These are phyloP conservation scores for Verticillium zaregamsianum DNA, from an alignment of 2,329 filamentous ascomycete genomes.

Conservation along the genomic window DNA sequence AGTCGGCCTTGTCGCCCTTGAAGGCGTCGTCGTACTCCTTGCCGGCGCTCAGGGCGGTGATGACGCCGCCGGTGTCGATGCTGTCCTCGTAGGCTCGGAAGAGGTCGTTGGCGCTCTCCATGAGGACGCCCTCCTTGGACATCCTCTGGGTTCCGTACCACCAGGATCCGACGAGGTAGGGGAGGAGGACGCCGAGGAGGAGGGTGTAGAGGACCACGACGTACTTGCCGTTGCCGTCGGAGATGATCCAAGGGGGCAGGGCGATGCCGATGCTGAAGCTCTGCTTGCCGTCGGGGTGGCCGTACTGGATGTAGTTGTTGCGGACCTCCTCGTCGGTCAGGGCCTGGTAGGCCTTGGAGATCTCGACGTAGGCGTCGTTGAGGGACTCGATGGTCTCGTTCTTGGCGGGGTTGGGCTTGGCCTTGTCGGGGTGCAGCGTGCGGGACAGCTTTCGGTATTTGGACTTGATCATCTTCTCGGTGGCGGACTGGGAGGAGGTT, in stretches of 20 bases:
- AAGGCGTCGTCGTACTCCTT: conserved; percentile 79
- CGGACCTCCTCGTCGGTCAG: conserved; percentile 95
- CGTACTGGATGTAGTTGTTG: conserved; percentile 94
- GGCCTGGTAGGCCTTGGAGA: conserved; percentile 97
- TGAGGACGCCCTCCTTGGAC: conserved; percentile 89
- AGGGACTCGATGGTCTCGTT: conserved; percentile 85
- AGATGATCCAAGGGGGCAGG: conserved; percentile 86
- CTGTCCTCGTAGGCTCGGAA: conserved; percentile 90
- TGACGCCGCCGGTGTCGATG: conserved; percentile 73
- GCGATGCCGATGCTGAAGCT: conserved; percentile 97
- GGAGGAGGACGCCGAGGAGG: conserved; percentile 83
- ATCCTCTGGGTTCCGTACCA: conserved; percentile 95
- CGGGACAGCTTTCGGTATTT: conserved; percentile 85
- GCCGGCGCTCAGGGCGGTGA: conserved; percentile 77
- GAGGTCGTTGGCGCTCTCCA: conserved; percentile 90
- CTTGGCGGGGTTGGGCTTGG: conserved; percentile 73
- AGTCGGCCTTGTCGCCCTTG: conserved; percentile 73
- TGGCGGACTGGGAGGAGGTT: conserved; percentile 52
- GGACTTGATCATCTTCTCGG: conserved; percentile 87
- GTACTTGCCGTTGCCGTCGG: conserved; percentile 93
- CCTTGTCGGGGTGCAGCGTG: conserved; percentile 90
- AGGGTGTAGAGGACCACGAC: conserved; percentile 85
- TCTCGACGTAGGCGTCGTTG: conserved; percentile 86
- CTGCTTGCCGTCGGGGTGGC: conserved; percentile 97
- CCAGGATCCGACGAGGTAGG: conserved; percentile 93